Evolutionary conservation across 306 rosid genomes (phyloP), one percentile per base, ranked within the genome.

Genomic region (Aeschynomene evenia): DNA sequence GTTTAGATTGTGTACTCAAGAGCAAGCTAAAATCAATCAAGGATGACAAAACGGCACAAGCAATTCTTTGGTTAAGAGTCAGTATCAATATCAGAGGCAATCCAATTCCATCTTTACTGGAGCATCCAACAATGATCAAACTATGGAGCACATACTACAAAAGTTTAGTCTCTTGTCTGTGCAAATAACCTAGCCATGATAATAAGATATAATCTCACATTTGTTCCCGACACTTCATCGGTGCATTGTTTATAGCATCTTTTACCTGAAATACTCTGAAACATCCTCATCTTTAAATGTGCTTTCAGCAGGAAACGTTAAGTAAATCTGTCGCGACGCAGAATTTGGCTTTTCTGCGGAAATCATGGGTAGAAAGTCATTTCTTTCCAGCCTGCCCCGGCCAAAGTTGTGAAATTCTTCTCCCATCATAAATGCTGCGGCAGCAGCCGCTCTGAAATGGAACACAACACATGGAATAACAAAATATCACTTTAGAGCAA

Each of bases 301-400:
- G 82, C 98, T 94, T 74, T 94, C 98, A 1, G 98, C 98, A 23
- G 98, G 98, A 71, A 94, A 94, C 7, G 98, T 94, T 68, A 94
- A 74, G 73, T 94, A 94, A 70, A 94, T 94, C 85, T 94, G 98
- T 60, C 97, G 84, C 5, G 98, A 88, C 1, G 98, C 97, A 0
- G 97, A 88, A 77, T 87, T 90, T 21, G 82, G 72, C 70, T 87
- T 94, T 10, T 90, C 98, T 0, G 79, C 82, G 0, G 91, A 81
- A 58, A 86, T 63, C 83, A 87, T 71, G 21, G 90, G 82, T 31
- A 86, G 79, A 65, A 90, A 84, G 3, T 88, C 98, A n/a, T 81
- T 84, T 84, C 97, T 94, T 64, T 94, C 98, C 11, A 72, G 72
- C 71, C 89, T 81, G 48, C 85, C 79, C 19, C 87, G 80, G 50